Base-by-base conservation (phyloP, 306 rosid species). In the Lathyrus aphaca region DNA sequence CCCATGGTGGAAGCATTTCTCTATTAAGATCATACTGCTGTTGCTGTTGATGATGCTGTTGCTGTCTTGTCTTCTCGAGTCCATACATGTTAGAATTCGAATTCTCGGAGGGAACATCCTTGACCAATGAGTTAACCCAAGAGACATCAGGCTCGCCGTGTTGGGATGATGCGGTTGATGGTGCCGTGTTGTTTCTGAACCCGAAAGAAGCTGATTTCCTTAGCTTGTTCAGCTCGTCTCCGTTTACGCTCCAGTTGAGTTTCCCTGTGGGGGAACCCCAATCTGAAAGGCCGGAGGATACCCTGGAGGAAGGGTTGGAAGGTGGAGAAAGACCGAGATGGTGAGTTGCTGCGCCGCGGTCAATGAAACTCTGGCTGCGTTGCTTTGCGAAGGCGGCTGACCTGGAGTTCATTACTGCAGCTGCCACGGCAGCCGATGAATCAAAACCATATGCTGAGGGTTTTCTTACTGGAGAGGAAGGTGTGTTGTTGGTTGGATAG, bases 311-410 rank as follows among this genome's bases (percentile, higher is more conserved):
- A 37, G 95, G 82, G 79, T 81, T 87, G 54, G 90, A 82, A 71
- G 88, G 74, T 2, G 88, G 58, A 19, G 91, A 75, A 29, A 74
- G 61, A 39, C 91, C 93, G 1, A 77, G 57, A 53, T 74, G 87
- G 54, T 77, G 87, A 54, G 45, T 69, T 3, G 75, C 51, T 2
- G 91, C 89, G 1, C 96, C 90, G 0, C 99, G 99, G 61, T 95
- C 99, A 0, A 95, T 76, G 48, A 95, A 95, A 80, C 99, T 95
- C 48, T 95, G 99, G 87, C 99, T 95, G 59, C 99, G 88, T 81
- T 94, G 88, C 82, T 95, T 89, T 3, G 97, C 79, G 17, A 95
- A 95, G 49, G 96, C 92, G 1, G 95, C 83, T 21, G 99, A 87
- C 79, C 99, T 79, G 14, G 97, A 91, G 75, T 89, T 95, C 97